Evolutionary conservation across 305 asterid genomes (phyloP).

Genomic region (Euphrasia arctica): DNA sequence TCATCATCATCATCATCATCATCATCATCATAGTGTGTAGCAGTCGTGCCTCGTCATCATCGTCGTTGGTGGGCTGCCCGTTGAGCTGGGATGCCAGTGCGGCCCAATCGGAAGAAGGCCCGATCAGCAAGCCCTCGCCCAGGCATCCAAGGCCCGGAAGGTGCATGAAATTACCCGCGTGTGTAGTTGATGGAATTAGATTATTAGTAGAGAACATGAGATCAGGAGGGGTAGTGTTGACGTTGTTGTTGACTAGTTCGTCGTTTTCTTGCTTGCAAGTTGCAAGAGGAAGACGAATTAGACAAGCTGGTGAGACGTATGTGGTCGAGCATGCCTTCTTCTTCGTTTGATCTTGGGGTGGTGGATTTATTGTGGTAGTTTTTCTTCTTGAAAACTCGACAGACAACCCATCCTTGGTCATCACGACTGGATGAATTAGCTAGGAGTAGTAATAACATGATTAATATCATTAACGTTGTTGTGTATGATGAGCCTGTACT

Average conservation of each 20-base stretch:
- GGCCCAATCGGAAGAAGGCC: slow-evolving; percentile 41
- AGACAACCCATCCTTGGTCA: slow-evolving; percentile 73
- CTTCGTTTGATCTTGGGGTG: too few species aligned
- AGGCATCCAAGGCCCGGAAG: slow-evolving; percentile 30
- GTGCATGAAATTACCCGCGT: slow-evolving; percentile 6
- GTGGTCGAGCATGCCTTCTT: too few species aligned
- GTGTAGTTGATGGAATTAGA: too few species aligned
- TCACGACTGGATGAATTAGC: neutral
- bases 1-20: neutral
- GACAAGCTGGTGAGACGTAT: too few species aligned
- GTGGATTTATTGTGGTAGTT: slow-evolving; percentile 28
- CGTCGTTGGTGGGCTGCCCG: slow-evolving; percentile 28
- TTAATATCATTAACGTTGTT: neutral
- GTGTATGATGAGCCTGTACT: slow-evolving; percentile 45
- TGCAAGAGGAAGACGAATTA: neutral
- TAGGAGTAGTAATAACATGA: too few species aligned
- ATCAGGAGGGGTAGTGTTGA: too few species aligned
- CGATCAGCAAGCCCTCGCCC: slow-evolving; percentile 24
- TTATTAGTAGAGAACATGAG: too few species aligned
- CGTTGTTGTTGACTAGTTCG: too few species aligned
- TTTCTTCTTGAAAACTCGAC: slow-evolving; percentile 70
- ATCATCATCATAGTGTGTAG: slow-evolving; percentile 21
- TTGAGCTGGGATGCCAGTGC: slow-evolving; percentile 46
- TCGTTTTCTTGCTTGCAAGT: slow-evolving; percentile 54
- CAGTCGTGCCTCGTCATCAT: slow-evolving; percentile 30